phyloP scores from a whole-genome alignment of 1,139 yeast genomes.

The Candida sp. region DNA sequence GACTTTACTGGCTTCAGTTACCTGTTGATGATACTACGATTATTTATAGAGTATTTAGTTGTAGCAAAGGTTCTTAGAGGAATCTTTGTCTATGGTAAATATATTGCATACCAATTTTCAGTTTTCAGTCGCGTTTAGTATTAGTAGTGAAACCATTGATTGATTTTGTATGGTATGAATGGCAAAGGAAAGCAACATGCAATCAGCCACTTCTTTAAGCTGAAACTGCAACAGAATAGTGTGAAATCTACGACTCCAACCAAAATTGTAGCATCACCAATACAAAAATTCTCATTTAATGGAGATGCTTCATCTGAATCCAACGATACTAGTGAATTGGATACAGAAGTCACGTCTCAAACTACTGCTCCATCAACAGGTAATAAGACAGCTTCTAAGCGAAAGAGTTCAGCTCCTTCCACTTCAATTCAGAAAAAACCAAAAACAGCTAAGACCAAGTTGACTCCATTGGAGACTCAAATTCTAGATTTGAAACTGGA shows the following conservation, averaged over 20 bases:
- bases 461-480: slow-evolving; percentile 82
- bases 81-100: neutral
- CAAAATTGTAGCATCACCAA: neutral
- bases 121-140: neutral
- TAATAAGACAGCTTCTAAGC: slow-evolving; percentile 1
- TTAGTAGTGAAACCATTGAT: neutral
- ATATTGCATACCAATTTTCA: neutral
- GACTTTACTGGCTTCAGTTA: neutral
- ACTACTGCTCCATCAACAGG: neutral
- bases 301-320: neutral
- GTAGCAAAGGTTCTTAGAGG: neutral
- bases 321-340: slow-evolving; percentile 3
- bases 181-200: slow-evolving; percentile 20
- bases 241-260: neutral
- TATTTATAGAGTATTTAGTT: neutral
- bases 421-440: slow-evolving; percentile 1
- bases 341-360: neutral
- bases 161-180: neutral
- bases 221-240: neutral
- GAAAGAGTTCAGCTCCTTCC: neutral
- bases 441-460: slow-evolving; percentile 9
- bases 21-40: neutral
- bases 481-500: slow-evolving; percentile 57
- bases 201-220: slow-evolving; percentile 24
- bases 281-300: slow-evolving; percentile 1